These are phyloP conservation scores for Vanderwaltozyma yarrowii DNA, from an alignment of 805 yeast species.

Conservation along the genomic window DNA sequence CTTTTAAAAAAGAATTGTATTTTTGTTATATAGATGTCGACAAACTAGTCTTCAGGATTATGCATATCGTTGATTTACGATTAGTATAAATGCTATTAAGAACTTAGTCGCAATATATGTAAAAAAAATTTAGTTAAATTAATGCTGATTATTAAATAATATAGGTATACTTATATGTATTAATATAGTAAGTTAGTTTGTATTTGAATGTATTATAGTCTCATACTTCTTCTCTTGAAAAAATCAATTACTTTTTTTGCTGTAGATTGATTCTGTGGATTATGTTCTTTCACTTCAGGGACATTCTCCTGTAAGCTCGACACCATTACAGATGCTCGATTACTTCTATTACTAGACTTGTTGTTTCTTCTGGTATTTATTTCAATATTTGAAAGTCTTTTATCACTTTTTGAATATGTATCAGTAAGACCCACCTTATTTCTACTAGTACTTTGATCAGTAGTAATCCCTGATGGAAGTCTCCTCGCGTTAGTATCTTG, in stretches of 20 bases:
- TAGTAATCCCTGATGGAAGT: not conserved
- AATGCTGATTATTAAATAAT: too few relatives aligned
- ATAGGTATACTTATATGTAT: too few relatives aligned
- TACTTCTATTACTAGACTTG: not conserved
- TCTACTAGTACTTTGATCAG: too few relatives aligned
- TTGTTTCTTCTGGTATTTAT: not conserved
- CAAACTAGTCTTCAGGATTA: too few relatives aligned
- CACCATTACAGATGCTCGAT: constrained; percentile 10
- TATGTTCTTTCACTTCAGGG: not conserved
- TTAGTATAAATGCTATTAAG: too few relatives aligned
- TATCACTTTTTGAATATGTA: not conserved
- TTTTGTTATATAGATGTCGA: not conserved
- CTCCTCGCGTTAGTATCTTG: not conserved
- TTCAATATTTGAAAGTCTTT: not conserved
- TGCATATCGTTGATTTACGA: too few relatives aligned
- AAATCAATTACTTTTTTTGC: constrained; percentile 72
- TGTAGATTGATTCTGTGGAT: constrained; percentile 36
- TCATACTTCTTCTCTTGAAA: constrained; percentile 56
- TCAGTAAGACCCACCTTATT: too few relatives aligned
- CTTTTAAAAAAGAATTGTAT: not conserved
- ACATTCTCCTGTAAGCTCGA: constrained; percentile 2
- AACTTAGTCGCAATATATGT: too few relatives aligned
- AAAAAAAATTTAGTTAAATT: too few relatives aligned
- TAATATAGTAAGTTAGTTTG: too few relatives aligned
- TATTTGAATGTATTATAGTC: constrained; percentile 16